Evolutionary conservation across 2,329 filamentous ascomycete species (phyloP).

Genomic region (Neophaeococcomyces aloes): DNA sequence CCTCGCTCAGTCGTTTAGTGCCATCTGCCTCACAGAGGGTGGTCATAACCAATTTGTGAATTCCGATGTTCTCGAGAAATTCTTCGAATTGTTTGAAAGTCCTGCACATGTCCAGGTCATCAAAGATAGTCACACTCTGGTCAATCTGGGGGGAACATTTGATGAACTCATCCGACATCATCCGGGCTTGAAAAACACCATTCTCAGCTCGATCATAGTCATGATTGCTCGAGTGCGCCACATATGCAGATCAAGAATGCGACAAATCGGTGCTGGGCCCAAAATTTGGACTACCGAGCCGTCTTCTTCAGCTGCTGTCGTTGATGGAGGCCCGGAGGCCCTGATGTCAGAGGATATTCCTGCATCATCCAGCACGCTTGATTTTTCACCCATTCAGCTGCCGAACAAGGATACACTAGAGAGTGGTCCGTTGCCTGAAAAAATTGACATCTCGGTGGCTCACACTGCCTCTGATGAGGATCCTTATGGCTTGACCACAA

Average conservation of each 20-base stretch:
- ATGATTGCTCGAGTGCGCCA: constrained; percentile 77
- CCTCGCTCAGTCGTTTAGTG: constrained; percentile 78
- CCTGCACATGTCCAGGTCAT: constrained; percentile 77
- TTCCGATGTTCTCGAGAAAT: constrained; percentile 72
- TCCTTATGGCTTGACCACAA: constrained; percentile 43
- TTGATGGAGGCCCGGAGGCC: constrained; percentile 42
- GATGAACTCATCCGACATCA: constrained; percentile 94
- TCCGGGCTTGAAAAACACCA: constrained; percentile 65
- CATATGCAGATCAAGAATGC: constrained; percentile 61
- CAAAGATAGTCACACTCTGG: constrained; percentile 64
- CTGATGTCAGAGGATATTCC: constrained; percentile 17
- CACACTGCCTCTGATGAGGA: constrained; percentile 41
- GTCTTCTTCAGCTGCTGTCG: constrained; percentile 44
- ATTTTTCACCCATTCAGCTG: constrained; percentile 19
- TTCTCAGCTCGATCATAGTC: constrained; percentile 74
- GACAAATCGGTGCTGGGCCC: constrained; percentile 60
- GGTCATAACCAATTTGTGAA: constrained; percentile 80
- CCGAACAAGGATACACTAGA: constrained; percentile 30
- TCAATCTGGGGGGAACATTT: constrained; percentile 69
- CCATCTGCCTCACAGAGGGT: constrained; percentile 80
- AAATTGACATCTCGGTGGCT: constrained; percentile 24
- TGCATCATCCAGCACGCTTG: neutral
- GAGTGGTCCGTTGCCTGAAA: constrained; percentile 10
- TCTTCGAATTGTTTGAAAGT: constrained; percentile 94
- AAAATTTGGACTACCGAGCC: constrained; percentile 60